phyloP scores from a whole-genome alignment of 1,284 basidiomycete genomes.

The Cryptococcus sp. region DNA sequence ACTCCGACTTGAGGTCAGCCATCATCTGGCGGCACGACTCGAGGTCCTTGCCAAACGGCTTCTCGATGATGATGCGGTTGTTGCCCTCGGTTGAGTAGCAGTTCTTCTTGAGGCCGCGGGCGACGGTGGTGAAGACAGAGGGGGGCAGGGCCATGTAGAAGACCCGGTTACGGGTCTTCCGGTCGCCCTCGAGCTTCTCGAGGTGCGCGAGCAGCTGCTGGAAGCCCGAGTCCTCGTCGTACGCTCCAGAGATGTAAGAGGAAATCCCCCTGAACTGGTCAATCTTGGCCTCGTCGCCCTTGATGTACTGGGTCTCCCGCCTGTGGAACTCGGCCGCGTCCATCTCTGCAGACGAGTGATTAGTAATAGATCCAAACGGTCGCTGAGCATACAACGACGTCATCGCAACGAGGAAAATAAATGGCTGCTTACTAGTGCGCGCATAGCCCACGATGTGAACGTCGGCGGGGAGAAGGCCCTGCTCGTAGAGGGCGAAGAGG shows the following conservation, averaged over 20 bases:
- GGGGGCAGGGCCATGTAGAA: constrained; percentile 95
- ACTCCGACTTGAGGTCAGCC: constrained; percentile 72
- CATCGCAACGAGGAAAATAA: not conserved
- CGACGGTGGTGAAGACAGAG: constrained; percentile 84
- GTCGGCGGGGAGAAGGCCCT: constrained; percentile 73
- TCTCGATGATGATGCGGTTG: constrained; percentile 92
- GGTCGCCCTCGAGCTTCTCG: constrained; percentile 68
- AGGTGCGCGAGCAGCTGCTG: constrained; percentile 70
- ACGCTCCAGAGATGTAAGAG: constrained; percentile 79
- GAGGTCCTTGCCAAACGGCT: constrained; percentile 93
- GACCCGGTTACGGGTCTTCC: constrained; percentile 62
- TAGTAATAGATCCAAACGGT: not conserved
- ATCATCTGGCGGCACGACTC: constrained; percentile 80
- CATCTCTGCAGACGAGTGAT: constrained; percentile 60
- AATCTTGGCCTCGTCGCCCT: constrained; percentile 66
- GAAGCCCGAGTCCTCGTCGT: constrained; percentile 79
- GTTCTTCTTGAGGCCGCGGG: constrained; percentile 73
- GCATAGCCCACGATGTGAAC: constrained; percentile 91
- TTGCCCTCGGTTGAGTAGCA: constrained; percentile 69
- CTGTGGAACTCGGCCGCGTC: constrained; percentile 77
- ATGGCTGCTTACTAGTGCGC: constrained; percentile 64
- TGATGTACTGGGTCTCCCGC: constrained; percentile 78
- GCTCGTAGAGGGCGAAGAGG: constrained; percentile 79
- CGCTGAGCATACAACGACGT: constrained; percentile 7
- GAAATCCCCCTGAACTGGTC: constrained; percentile 76